A percentile compares a stretch with the other conserved stretches of the same genome.
Conservation (phyloP, 352 stramenopile species). For the Phytophthora quininea region DNA sequence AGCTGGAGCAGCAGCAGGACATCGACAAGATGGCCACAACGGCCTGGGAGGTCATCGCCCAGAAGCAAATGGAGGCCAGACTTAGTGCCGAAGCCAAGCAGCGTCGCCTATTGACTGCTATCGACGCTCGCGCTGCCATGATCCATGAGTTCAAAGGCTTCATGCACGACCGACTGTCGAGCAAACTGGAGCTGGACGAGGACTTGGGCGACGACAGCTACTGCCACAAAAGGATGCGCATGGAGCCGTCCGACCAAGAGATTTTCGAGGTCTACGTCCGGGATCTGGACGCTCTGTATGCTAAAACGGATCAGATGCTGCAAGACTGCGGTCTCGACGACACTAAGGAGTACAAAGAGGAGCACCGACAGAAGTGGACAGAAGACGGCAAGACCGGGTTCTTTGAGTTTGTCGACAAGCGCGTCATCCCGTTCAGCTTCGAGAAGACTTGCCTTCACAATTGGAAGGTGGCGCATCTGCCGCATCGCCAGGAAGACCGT, state of each 20-base stretch:
- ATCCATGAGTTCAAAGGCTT: slow-evolving; percentile 9
- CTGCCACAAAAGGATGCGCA: slow-evolving; percentile 1
- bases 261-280: slow-evolving; percentile 5
- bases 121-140: background rate
- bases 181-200: background rate
- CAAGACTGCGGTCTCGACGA: slow-evolving; percentile 6
- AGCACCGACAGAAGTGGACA: slow-evolving; percentile 3
- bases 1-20: slow-evolving; percentile 2
- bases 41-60: slow-evolving; percentile 11
- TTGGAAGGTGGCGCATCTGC: slow-evolving; percentile 5
- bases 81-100: slow-evolving; percentile 16
- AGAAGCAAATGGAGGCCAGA: slow-evolving; percentile 12
- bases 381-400: background rate
- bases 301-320: slow-evolving; percentile 4
- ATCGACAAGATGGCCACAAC: background rate
- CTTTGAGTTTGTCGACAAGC: slow-evolving; percentile 11
- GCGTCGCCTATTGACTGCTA: slow-evolving; percentile 1
- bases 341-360: background rate
- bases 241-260: slow-evolving; percentile 7
- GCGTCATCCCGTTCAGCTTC: slow-evolving; percentile 12
- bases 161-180: background rate
- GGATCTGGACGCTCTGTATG: slow-evolving; percentile 1
- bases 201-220: background rate
- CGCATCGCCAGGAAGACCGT: slow-evolving; percentile 10
- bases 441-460: slow-evolving; percentile 8